Evolutionary conservation across 768 basidiomycete species (phyloP), one percentile per base, ranked within the genome.

Genomic region (Serendipita sp.): DNA sequence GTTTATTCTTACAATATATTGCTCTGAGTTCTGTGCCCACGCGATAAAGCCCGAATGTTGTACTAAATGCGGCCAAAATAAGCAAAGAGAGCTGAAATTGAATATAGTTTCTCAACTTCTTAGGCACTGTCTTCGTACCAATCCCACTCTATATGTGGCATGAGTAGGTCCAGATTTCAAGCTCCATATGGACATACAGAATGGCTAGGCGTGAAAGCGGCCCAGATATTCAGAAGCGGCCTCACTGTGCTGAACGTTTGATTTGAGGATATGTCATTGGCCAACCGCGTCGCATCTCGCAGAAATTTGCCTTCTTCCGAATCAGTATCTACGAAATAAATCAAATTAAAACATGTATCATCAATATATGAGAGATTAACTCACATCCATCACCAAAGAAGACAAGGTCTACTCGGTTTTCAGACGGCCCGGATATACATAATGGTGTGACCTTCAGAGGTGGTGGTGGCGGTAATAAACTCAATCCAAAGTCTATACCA

Each of bases 211-310:
- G 85, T 77, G 68, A 88, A 89, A 0, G 85, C 85, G 3, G 85
- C 88, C 86, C 86, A 91, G 68, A 89, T 88, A 70, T 89, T 90
- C 68, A 90, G 74, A 52, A 89, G 74, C 2, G 87, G 86, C 68
- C 80, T 81, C 18, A 91, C 87, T 0, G 86, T 84, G 67, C 84
- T 78, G 72, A 89, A 89, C 0, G 88, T 89, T 68, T 87, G 84
- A 69, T 88, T 88, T 34, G 78, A 73, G 1, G 88, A 83, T 38
- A 90, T 77, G 70, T 88, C 88, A 51, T 79, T 70, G 0, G 85
- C 88, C 8, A 90, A 80, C 34, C 84, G 78, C 62, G 72, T 72
- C 2, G 86, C 85, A 68, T 90, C 88, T 44, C 77, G 71, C 47
- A 89, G 65, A 69, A 90, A 89, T 68, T 84, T 87, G 7, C 72